phyloP scores from a whole-genome alignment of 768 basidiomycete genomes.

The Phylloporus scabripes region DNA sequence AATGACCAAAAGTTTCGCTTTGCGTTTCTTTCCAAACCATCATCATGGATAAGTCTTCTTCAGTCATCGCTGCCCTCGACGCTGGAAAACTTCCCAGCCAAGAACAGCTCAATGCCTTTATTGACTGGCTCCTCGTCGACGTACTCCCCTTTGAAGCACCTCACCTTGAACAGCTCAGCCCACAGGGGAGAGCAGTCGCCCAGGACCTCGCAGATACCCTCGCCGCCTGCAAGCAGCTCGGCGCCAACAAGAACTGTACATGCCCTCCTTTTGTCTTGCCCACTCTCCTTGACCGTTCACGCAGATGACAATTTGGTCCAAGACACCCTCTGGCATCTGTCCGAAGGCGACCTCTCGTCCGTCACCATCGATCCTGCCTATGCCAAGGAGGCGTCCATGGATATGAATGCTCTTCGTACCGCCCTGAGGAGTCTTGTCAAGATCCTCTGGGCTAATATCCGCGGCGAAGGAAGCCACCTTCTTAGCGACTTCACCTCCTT shows the following conservation, averaged over 20 bases:
- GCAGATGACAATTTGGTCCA: slow-evolving; percentile 63
- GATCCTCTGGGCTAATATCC: slow-evolving; percentile 48
- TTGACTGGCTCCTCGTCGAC: slow-evolving; percentile 51
- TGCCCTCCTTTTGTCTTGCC: background rate
- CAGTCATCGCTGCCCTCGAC: slow-evolving; percentile 59
- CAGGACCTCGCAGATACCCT: slow-evolving; percentile 47
- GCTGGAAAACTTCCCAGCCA: slow-evolving; percentile 68
- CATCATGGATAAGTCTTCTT: slow-evolving; percentile 60
- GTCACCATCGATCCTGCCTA: slow-evolving; percentile 35
- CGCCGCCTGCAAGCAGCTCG: slow-evolving; percentile 52
- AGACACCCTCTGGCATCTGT: slow-evolving; percentile 59
- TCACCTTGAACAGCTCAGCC: slow-evolving; percentile 40
- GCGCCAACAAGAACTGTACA: slow-evolving; percentile 53
- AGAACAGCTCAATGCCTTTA: slow-evolving; percentile 45
- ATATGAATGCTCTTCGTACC: slow-evolving; percentile 45
- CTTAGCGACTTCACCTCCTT: slow-evolving; percentile 63
- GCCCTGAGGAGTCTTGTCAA: slow-evolving; percentile 48
- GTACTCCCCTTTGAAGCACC: slow-evolving; percentile 41
- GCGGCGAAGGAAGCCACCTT: slow-evolving; percentile 49
- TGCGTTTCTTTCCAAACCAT: background rate
- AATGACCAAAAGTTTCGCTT: background rate
- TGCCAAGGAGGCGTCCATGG: slow-evolving; percentile 42
- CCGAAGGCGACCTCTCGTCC: slow-evolving; percentile 45
- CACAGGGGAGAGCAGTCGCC: slow-evolving; percentile 50
- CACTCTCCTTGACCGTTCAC: background rate